Evolutionary conservation across 106 monocot genomes (phyloP).

Genomic region (Vanilla planifolia): DNA sequence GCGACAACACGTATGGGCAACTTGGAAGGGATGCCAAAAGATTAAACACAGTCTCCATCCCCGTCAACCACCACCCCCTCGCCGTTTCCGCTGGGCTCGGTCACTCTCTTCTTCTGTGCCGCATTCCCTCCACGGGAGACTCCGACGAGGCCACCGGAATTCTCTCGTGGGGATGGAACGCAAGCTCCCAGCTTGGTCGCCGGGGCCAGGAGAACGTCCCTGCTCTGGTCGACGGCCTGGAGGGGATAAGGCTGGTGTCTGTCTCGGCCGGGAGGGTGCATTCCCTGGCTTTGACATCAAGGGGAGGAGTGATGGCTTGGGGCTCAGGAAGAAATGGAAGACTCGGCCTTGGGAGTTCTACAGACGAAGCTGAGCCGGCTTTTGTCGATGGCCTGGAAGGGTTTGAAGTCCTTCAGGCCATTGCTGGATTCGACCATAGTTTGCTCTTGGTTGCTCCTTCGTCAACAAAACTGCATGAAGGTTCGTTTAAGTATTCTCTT

Average conservation of each 20-base stretch:
- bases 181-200: slow-evolving; percentile 65
- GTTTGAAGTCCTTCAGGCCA: slow-evolving; percentile 48
- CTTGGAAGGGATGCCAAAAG: slow-evolving; percentile 43
- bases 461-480: not conserved
- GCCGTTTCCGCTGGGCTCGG: slow-evolving; percentile 76
- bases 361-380: slow-evolving; percentile 48
- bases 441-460: slow-evolving; percentile 57
- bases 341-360: slow-evolving; percentile 62
- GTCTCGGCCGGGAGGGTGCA: slow-evolving; percentile 76
- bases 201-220: slow-evolving; percentile 41
- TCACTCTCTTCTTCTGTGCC: slow-evolving; percentile 56
- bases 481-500: not conserved
- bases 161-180: slow-evolving; percentile 87
- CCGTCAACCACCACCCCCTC: slow-evolving; percentile 22
- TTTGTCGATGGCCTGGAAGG: slow-evolving; percentile 59
- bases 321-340: slow-evolving; percentile 80
- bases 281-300: slow-evolving; percentile 56
- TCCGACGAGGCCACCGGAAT: slow-evolving; percentile 16
- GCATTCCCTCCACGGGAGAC: slow-evolving; percentile 1
- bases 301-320: slow-evolving; percentile 60
- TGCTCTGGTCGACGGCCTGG: slow-evolving; percentile 34
- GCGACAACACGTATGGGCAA: slow-evolving; percentile 74
- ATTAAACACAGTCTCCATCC: slow-evolving; percentile 39
- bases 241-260: slow-evolving; percentile 25
- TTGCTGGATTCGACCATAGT: slow-evolving; percentile 83